Conservation (phyloP, 2,329 filamentous ascomycete species). For the Epichloe amarillans region DNA sequence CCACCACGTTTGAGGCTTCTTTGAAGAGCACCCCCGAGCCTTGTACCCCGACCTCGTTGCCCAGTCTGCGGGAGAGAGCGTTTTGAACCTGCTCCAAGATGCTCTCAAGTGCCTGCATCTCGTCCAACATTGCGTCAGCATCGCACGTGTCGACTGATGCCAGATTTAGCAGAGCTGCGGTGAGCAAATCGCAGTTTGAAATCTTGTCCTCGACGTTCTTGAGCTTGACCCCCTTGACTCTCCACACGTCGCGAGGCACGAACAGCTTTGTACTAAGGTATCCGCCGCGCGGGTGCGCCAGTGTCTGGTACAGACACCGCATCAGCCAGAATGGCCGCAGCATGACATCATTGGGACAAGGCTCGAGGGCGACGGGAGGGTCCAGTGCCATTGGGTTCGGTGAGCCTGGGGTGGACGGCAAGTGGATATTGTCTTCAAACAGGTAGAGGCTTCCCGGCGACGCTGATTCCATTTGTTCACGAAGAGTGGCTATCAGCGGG, state of each 20-base stretch:
- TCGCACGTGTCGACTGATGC: constrained; percentile 76
- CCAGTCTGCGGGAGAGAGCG: constrained; percentile 67
- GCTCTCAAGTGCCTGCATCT: constrained; percentile 80
- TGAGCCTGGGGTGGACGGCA: constrained; percentile 48
- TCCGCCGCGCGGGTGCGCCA: constrained; percentile 80
- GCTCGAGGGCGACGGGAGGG: constrained; percentile 68
- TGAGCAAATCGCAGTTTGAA: constrained; percentile 78
- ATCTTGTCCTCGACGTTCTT: constrained; percentile 90
- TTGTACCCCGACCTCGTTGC: constrained; percentile 82
- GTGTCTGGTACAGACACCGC: constrained; percentile 83
- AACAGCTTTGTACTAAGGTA: constrained; percentile 89
- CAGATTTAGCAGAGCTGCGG: constrained; percentile 74
- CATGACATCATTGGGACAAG: constrained; percentile 78
- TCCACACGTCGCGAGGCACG: constrained; percentile 84
- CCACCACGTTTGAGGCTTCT: constrained; percentile 40
- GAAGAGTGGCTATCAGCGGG: constrained; percentile 49
- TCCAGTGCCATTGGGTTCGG: constrained; percentile 49
- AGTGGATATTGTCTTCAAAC: constrained; percentile 74
- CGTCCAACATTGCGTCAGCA: constrained; percentile 81
- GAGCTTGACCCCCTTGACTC: constrained; percentile 84
- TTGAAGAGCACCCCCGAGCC: constrained; percentile 63
- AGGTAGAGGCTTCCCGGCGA: constrained; percentile 60
- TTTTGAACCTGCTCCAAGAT: constrained; percentile 78
- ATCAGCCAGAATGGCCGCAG: constrained; percentile 97
- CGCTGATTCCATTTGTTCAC: constrained; percentile 40